Percentiles rank a stretch among this genome's conserved stretches.
Conservation (phyloP, 371 early-diverging fungal genomes). For the Apophysomyces trapeziformis region DNA sequence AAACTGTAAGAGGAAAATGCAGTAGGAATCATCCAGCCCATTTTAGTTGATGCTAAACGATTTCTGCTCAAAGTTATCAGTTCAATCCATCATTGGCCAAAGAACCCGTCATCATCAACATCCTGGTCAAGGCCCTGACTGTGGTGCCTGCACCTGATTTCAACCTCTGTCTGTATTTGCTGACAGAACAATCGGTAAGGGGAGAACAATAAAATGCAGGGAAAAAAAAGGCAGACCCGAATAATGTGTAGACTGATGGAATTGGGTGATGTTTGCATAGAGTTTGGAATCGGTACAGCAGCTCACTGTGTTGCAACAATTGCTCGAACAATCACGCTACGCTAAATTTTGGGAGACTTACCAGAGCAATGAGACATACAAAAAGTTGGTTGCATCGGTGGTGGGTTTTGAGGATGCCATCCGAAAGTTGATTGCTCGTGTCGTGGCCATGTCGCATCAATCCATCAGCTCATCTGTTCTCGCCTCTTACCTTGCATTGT, state of each 20-base stretch:
- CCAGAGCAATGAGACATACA: conserved; percentile 50
- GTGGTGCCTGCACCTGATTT: conserved; percentile 89
- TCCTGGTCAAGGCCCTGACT: conserved; percentile 83
- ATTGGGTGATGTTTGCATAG: conserved; percentile 22
- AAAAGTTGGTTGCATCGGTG: conserved; percentile 65
- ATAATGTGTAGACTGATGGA: too few species aligned
- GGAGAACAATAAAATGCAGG: background rate
- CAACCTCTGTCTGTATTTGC: conserved; percentile 84
- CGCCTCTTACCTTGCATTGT: conserved; percentile 69
- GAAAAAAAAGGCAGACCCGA: too few species aligned
- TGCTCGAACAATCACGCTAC: conserved; percentile 81
- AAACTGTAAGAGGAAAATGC: conserved; percentile 68
- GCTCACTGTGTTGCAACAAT: conserved; percentile 75
- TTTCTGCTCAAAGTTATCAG: conserved; percentile 65
- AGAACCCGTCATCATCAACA: conserved; percentile 69
- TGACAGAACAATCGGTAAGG: conserved; percentile 74
- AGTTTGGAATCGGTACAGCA: conserved; percentile 62
- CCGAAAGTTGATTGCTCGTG: conserved; percentile 73
- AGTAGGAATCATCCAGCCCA: background rate
- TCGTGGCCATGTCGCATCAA: conserved; percentile 83
- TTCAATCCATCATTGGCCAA: conserved; percentile 85
- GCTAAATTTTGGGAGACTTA: conserved; percentile 79
- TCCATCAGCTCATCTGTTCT: conserved; percentile 65
- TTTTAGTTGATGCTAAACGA: background rate
- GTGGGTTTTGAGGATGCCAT: conserved; percentile 77